These are phyloP conservation scores for Pythium insidiosum DNA, from an alignment of 352 stramenopile genomes.

Conservation along the genomic window DNA sequence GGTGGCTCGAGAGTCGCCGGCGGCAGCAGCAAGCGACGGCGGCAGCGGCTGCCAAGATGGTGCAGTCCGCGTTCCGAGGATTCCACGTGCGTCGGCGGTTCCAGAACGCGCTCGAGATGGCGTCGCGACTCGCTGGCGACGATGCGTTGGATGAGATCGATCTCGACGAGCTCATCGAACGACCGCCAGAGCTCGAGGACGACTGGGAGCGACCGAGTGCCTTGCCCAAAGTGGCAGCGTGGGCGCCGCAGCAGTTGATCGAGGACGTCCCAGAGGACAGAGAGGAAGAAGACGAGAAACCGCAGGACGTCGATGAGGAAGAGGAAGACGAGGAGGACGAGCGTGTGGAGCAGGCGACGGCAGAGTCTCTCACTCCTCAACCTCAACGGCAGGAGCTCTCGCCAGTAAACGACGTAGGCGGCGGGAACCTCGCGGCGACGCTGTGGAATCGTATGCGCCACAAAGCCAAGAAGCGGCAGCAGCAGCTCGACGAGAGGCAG, in stretches of 20 bases:
- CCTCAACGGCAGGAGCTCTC: no score
- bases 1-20: conserved; percentile 1
- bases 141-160: conserved; percentile 41
- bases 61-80: conserved; percentile 67
- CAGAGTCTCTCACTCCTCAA: no score
- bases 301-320: not conserved
- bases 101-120: conserved; percentile 44
- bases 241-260: no score
- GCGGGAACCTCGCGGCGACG: conserved; percentile 22
- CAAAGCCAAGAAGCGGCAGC: conserved; percentile 32
- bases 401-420: not conserved
- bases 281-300: conserved; percentile 5
- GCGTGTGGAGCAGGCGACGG: no score
- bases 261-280: conserved; percentile 12
- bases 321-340: conserved; percentile 2
- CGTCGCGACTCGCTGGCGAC: conserved; percentile 15
- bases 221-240: no score
- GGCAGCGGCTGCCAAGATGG: conserved; percentile 28
- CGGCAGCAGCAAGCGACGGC: conserved; percentile 3
- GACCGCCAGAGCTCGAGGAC: conserved; percentile 45
- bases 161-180: conserved; percentile 44
- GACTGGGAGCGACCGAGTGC: conserved; percentile 51
- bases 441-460: conserved; percentile 69
- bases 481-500: conserved; percentile 23
- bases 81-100: conserved; percentile 64